phyloP scores from a whole-genome alignment of 306 rosid genomes.

The Cucumis cinereus region DNA sequence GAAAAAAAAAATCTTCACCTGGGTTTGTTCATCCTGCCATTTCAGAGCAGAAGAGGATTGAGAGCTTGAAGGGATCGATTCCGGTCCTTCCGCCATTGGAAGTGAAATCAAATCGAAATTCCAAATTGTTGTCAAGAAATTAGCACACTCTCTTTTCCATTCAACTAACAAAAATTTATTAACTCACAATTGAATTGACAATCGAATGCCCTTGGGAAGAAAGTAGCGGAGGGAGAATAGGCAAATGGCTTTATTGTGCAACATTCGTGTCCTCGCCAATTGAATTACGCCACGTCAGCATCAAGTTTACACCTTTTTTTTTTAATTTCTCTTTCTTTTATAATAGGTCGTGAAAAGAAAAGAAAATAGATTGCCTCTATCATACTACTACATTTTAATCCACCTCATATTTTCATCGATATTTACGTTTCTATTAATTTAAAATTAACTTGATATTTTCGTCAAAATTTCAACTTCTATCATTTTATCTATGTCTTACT shows the following conservation, averaged over 20 bases:
- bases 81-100: conserved; percentile 8
- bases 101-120: background rate
- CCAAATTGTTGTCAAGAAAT: background rate
- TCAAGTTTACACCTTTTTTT: background rate
- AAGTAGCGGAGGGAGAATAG: background rate
- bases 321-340: too few relatives aligned
- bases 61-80: conserved; percentile 5
- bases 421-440: too few relatives aligned
- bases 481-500: too few relatives aligned
- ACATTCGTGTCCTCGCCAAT: background rate
- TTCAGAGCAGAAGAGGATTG: background rate
- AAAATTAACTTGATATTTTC: too few relatives aligned
- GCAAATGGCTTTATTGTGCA: background rate
- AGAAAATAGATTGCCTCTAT: too few relatives aligned
- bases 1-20: background rate
- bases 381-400: too few relatives aligned
- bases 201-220: background rate
- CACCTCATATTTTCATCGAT: too few relatives aligned
- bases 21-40: background rate
- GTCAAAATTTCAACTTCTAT: too few relatives aligned
- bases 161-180: background rate
- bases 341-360: too few relatives aligned
- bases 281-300: background rate
- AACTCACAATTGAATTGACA: background rate
- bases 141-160: background rate